Percentiles rank a stretch among this genome's conserved stretches.
These are phyloP conservation scores for Termitomyces sp. DNA, from an alignment of 768 basidiomycete genomes.

Conservation along the genomic window DNA sequence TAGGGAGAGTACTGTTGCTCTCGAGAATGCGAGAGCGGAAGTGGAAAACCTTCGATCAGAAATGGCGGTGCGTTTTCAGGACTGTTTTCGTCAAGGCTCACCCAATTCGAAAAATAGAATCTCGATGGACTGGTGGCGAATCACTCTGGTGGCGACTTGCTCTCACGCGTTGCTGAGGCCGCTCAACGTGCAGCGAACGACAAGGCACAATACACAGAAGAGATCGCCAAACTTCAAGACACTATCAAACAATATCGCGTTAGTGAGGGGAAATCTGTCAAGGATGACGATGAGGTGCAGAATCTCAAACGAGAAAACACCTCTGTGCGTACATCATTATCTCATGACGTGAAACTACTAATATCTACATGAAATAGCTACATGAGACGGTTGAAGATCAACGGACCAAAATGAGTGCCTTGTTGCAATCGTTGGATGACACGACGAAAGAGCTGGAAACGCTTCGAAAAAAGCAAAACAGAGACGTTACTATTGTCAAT, in stretches of 20 bases:
- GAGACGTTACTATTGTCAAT: conserved; percentile 46
- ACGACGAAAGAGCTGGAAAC: conserved; percentile 48
- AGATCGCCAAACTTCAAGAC: conserved; percentile 49
- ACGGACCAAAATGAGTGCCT: conserved; percentile 21
- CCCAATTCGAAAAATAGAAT: conserved; percentile 35
- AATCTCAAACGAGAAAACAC: conserved; percentile 14
- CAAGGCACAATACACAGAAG: conserved; percentile 43
- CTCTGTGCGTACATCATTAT: conserved; percentile 13
- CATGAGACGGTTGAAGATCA: conserved; percentile 21
- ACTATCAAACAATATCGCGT: conserved; percentile 35
- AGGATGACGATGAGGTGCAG: conserved; percentile 1
- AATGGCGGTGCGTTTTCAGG: conserved; percentile 48
- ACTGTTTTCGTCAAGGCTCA: not conserved
- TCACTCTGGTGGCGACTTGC: conserved; percentile 31
- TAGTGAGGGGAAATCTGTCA: conserved; percentile 14
- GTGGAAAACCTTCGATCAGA: conserved; percentile 77
- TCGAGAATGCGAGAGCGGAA: conserved; percentile 88
- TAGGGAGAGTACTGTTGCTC: conserved; percentile 76
- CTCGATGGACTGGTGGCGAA: conserved; percentile 53
- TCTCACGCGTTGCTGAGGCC: conserved; percentile 41
- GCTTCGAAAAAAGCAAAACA: conserved; percentile 52
- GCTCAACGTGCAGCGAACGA: conserved; percentile 45
- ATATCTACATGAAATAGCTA: conserved; percentile 15
- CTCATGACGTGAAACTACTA: not conserved
- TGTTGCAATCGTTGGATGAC: conserved; percentile 24